Conservation (phyloP, 768 basidiomycete genomes). For the Termitomyces sp. region DNA sequence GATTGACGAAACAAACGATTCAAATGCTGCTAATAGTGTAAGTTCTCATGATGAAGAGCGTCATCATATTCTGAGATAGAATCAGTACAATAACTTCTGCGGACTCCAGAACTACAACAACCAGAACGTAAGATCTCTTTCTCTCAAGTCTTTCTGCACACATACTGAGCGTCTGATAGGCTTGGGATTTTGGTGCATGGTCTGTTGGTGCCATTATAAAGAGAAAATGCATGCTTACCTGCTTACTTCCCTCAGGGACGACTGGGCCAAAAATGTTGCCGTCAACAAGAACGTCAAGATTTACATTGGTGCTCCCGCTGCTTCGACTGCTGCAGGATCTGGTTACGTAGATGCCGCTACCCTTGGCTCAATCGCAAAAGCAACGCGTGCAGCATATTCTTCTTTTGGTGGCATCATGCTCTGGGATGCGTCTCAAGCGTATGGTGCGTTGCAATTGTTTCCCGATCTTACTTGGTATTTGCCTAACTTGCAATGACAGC, state of each 20-base stretch:
- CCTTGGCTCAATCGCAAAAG: conserved; percentile 32
- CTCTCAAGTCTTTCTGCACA: background rate
- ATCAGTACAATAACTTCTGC: conserved; percentile 18
- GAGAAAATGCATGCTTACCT: background rate
- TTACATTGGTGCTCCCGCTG: conserved; percentile 52
- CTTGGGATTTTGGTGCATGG: conserved; percentile 47
- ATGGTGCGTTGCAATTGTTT: conserved; percentile 23
- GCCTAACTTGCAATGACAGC: conserved; percentile 12
- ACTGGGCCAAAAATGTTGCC: conserved; percentile 51
- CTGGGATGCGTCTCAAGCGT: conserved; percentile 38
- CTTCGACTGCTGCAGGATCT: conserved; percentile 42
- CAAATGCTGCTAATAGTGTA: conserved; percentile 1
- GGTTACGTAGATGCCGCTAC: conserved; percentile 45
- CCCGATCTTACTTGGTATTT: background rate
- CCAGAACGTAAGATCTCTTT: conserved; percentile 25
- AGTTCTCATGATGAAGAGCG: background rate
- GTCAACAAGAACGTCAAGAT: conserved; percentile 49
- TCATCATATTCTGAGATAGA: background rate
- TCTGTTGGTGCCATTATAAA: conserved; percentile 12
- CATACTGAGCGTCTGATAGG: conserved; percentile 15
- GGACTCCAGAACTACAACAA: conserved; percentile 35
- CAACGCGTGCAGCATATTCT: conserved; percentile 39
- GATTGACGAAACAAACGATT: background rate
- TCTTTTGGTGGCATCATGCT: conserved; percentile 51
- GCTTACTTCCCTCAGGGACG: conserved; percentile 29